Conservation (phyloP, 805 yeast species). For the Komagataella kurtzmanii region DNA sequence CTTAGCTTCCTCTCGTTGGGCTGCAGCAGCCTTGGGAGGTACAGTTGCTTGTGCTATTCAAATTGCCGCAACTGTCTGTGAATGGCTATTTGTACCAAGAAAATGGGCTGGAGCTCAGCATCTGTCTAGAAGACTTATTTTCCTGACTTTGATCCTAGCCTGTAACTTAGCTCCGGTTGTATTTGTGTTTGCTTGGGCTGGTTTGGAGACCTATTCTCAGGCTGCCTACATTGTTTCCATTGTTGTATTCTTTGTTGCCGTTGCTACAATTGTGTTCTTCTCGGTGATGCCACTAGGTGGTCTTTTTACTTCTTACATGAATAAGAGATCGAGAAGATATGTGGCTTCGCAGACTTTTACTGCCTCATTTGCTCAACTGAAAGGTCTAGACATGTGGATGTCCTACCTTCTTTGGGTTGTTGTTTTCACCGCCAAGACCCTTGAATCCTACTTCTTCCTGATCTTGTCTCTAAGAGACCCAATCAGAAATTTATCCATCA, state of each 20-base stretch:
- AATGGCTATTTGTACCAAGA: constrained; percentile 95
- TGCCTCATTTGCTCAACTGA: constrained; percentile 70
- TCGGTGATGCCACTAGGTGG: constrained; percentile 96
- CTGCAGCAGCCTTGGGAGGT: constrained; percentile 89
- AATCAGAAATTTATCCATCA: constrained; percentile 73
- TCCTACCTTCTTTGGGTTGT: constrained; percentile 84
- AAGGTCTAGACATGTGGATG: constrained; percentile 91
- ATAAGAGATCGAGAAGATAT: constrained; percentile 74
- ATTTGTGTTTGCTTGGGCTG: constrained; percentile 74
- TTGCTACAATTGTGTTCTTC: constrained; percentile 75
- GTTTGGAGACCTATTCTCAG: constrained; percentile 47
- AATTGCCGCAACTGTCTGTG: constrained; percentile 76
- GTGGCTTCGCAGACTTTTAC: constrained; percentile 94
- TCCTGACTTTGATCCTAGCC: constrained; percentile 50
- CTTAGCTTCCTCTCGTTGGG: constrained; percentile 84
- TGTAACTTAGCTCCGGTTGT: constrained; percentile 78
- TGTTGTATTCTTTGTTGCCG: constrained; percentile 80
- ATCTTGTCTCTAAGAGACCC: constrained; percentile 88
- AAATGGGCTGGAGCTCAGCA: constrained; percentile 99
- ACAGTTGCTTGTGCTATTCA: constrained; percentile 71
- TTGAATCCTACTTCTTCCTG: constrained; percentile 89
- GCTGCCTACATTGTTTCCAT: constrained; percentile 72
- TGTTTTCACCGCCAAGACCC: constrained; percentile 79
- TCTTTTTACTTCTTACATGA: constrained; percentile 83
- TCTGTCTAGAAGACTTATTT: constrained; percentile 74